Evolutionary conservation across 2,329 filamentous ascomycete genomes (phyloP), one percentile per base, ranked within the genome.

Genomic region (Aspergillus viridinutans): DNA sequence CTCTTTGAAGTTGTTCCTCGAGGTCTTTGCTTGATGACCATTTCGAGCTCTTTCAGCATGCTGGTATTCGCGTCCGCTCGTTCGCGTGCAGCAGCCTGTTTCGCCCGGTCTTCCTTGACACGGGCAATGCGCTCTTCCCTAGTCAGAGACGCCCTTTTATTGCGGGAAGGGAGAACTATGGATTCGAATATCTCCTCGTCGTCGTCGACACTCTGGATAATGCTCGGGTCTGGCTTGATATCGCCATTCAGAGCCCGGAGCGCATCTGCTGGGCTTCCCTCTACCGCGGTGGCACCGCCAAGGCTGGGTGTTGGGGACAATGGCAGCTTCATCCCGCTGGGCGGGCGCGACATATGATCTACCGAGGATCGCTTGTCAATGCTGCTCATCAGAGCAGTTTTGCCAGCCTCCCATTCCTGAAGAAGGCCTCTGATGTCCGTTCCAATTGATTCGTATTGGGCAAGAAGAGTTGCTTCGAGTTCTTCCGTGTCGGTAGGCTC

Each of bases 391-490:
- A 99, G 79, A 5, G 90, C 87, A n/a, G 87, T 84, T 72, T 90
- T 93, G 52, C 93, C 94, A 53, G 88, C 84, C 67, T 95, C 90
- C 92, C 92, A 96, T 61, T 91, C 89, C 61, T 89, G 83, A 74
- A 92, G 85, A 51, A 96, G 78, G 47, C 87, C 84, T 70, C 88
- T 88, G 48, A 99, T 81, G 68, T 99, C 94, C 26, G 87, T 81
- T 2, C 94, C 94, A 61, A 99, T 95, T 4, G 92, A 93, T 56
- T 99, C 94, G 73, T 97, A 99, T 68, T 97, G 94, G 23, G 86
- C 78, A 81, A 96, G 87, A 42, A 97, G 81, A 60, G 86, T 87
- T 0, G 87, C 83, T 0, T 90, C 90, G 17, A 96, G 82, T 63
- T 96, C 90, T 3, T 85, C 85, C 4, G 80, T 72, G 59, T 77